Base-by-base conservation (phyloP, 306 rosid genomes). In the Crataegus laevigata region DNA sequence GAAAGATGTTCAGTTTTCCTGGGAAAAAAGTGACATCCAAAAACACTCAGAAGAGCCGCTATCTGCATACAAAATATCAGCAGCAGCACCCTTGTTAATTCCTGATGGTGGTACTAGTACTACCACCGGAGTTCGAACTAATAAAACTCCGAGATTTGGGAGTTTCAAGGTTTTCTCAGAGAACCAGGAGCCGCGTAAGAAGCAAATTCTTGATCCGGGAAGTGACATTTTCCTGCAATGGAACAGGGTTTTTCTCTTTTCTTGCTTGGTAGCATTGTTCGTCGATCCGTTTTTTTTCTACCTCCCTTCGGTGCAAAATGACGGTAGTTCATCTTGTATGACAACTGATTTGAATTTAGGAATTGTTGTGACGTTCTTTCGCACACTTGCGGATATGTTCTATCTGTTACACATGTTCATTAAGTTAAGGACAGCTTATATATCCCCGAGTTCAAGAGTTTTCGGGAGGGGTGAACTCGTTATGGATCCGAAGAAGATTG, bases 381-480 rank as follows among this genome's bases (percentile, higher is more conserved):
- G 97, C 22, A 91, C 96, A 50, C 78, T 88, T n/a, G 89, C 94
- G 26, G 97, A 94, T 80, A 77, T 84, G 29, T 87, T 91, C 81
- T 94, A 91, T 78, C 68, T 90, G 73, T 60, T 91, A 54, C 89
- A 94, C 81, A 81, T 91, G 82, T 66, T 70, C 78, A 78, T 94
- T 8, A 94, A 91, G 89, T 91, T 87, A 71, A 86, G 98, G 79
- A 90, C 92, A 4, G 96, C 98, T 59, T 94, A 86, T 77, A 84
- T 91, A 19, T 82, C 96, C 1, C 97, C 96, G 3, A 86, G 89
- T 76, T 90, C 98, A 34, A 89, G 98, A 87, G 87, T 91, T 64
- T 91, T 91, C 72, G 98, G 98, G 7, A 88, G 85, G 73, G 98
- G 98, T 22, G 98, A 94, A 74, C 94, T 94, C 65, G 97, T 94